Conservation (phyloP, 805 yeast genomes). For the Saturnispora serradocipensis region DNA sequence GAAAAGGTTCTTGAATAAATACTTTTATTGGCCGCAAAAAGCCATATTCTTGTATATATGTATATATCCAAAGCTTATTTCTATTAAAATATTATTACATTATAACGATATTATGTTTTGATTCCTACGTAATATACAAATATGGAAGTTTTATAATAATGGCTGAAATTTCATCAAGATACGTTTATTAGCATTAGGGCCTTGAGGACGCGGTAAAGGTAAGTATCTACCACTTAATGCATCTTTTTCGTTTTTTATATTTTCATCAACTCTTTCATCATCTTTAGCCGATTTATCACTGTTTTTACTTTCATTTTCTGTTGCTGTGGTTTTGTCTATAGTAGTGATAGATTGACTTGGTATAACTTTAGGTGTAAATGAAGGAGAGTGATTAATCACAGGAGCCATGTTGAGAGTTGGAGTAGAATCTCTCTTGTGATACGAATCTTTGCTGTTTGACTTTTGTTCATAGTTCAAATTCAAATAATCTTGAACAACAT, state of each 20-base stretch:
- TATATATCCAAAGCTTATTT: neutral
- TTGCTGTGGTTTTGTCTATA: neutral
- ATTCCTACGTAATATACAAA: neutral
- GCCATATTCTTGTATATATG: neutral
- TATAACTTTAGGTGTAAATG: neutral
- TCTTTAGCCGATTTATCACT: neutral
- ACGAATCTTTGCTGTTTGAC: conserved; percentile 1
- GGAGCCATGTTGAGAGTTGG: conserved; percentile 2
- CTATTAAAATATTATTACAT: neutral
- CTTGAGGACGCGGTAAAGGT: conserved; percentile 13
- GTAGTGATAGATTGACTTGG: neutral
- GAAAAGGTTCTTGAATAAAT: conserved; percentile 18
- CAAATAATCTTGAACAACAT: conserved; percentile 21
- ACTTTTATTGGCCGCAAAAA: neutral
- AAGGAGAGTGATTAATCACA: neutral
- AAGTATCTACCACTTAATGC: conserved; percentile 11
- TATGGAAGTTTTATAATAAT: conserved; percentile 13
- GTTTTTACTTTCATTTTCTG: neutral
- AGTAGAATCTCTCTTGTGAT: neutral
- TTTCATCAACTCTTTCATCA: neutral
- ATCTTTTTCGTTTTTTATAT: neutral
- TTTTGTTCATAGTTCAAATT: conserved; percentile 22
- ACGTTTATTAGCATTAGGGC: conserved; percentile 5
- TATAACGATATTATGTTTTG: neutral
- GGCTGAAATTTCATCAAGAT: conserved; percentile 25